phyloP scores from a whole-genome alignment of 805 yeast genomes.

The Suhomyces vadensis region DNA sequence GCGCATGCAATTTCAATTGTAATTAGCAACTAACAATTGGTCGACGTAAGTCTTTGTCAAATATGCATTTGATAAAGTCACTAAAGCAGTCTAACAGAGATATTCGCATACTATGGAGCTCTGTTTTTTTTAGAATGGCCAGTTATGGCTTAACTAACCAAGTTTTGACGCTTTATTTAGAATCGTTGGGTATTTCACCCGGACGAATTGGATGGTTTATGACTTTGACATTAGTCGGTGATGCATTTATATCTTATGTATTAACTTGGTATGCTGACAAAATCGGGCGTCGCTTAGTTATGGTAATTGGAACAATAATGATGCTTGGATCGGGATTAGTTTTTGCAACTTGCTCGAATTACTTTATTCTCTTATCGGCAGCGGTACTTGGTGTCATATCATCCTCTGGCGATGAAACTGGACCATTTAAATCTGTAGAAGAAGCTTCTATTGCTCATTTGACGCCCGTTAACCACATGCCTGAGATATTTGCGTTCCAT shows the following conservation, averaged over 20 bases:
- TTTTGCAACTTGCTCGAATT: slow-evolving; percentile 60
- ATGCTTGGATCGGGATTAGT: slow-evolving; percentile 69
- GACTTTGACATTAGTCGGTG: slow-evolving; percentile 80
- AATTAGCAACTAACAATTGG: not conserved
- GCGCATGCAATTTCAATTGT: not conserved
- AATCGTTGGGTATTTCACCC: slow-evolving; percentile 54
- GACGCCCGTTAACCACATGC: slow-evolving; percentile 62
- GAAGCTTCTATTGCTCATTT: slow-evolving; percentile 81
- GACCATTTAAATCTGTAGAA: slow-evolving; percentile 85
- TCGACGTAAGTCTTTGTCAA: not conserved
- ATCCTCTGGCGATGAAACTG: slow-evolving; percentile 88
- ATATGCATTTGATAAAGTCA: slow-evolving; percentile 37
- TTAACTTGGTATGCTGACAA: slow-evolving; percentile 77
- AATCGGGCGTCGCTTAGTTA: slow-evolving; percentile 66
- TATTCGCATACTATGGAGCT: slow-evolving; percentile 61
- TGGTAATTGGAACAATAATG: slow-evolving; percentile 61
- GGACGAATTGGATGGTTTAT: slow-evolving; percentile 71
- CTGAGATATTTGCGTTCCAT: slow-evolving; percentile 75
- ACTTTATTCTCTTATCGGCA: slow-evolving; percentile 57
- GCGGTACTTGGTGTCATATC: slow-evolving; percentile 85
- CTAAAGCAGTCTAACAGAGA: slow-evolving; percentile 48
- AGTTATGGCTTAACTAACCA: slow-evolving; percentile 82
- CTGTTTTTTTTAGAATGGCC: slow-evolving; percentile 68
- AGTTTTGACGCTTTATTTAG: slow-evolving; percentile 67
- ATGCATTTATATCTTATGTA: slow-evolving; percentile 65